Base-by-base conservation (phyloP, 305 asterid genomes). In the Fraxinus nigra region DNA sequence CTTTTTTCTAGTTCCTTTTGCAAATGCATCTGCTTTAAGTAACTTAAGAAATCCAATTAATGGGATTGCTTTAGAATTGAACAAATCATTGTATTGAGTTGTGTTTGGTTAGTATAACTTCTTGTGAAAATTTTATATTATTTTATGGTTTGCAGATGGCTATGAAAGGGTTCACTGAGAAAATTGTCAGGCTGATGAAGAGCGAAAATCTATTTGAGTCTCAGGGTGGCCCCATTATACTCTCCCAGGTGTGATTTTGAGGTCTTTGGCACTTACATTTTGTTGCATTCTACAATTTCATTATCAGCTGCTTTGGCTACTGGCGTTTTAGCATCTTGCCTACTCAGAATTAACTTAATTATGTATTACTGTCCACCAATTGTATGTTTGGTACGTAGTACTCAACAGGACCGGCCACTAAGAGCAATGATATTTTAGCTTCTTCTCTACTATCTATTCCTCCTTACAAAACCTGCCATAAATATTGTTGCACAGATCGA, bases 221-320 rank as follows among this genome's bases (percentile, higher is more conserved):
- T 65, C 97, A 93, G 87, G 99, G 97, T 72, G 99, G 98, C 33
- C 98, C 98, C 16, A 95, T 95, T 80, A 92, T 95, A 84, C 93
- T 95, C 78, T 91, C 98, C 56, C 98, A 93, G 97, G 98, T 95
- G 63, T 76, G 85, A 24, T 74, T 87, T 78, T 54, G 72, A 72
- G 48, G 78, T 38, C 51, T 76, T 83, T 28, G 13, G 37, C 22
- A 40, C 73, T 33, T 75, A 74, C 40, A 75, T 79, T 70, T 78
- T 78, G 35, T 76, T 65, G 65, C 35, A 13, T 74, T 63, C 76
- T 61, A 51, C 34, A 37, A 54, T 76, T 76, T 18, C 69, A 33
- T 26, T 20, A 63, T 59, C 70, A 14, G 18, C 65, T 72, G 32
- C 32, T 61, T 61, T 2, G 14, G 14, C 16, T 61, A 18, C 32